These are phyloP conservation scores for Hortaea sp. DNA, from an alignment of 2,329 filamentous ascomycete genomes.

Conservation along the genomic window DNA sequence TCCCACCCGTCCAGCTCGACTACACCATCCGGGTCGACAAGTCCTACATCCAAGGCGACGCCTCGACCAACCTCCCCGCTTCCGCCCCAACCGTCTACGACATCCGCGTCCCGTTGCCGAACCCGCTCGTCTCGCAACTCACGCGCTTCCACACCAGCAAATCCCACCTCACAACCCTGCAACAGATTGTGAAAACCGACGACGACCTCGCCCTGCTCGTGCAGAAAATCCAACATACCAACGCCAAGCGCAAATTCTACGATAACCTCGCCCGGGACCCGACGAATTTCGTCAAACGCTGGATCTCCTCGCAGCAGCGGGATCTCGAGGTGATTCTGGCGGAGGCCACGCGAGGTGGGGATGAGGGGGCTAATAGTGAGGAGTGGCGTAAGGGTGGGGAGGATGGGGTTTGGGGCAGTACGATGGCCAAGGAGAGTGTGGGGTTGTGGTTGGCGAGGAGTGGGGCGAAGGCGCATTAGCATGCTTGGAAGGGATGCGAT, in stretches of 20 bases:
- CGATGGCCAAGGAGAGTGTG: conserved; percentile 52
- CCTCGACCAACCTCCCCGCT: conserved; percentile 42
- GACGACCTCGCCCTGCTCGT: conserved; percentile 76
- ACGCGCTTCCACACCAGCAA: conserved; percentile 30
- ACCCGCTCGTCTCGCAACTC: conserved; percentile 65
- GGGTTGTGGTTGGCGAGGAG: conserved; percentile 43
- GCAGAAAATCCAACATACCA: conserved; percentile 72
- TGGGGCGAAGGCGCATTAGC: neutral
- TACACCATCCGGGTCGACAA: conserved; percentile 90
- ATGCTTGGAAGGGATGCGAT: too few species aligned
- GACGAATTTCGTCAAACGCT: conserved; percentile 71
- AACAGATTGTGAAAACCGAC: conserved; percentile 67
- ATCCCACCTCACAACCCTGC: conserved; percentile 53
- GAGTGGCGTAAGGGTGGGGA: conserved; percentile 60
- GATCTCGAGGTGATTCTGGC: conserved; percentile 83
- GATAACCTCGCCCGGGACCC: conserved; percentile 70
- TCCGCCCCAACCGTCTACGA: conserved; percentile 81
- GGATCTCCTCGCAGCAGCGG: conserved; percentile 83
- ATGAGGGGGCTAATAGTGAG: conserved; percentile 37
- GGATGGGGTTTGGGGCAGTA: conserved; percentile 53
- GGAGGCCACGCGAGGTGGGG: conserved; percentile 55
- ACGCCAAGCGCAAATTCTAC: conserved; percentile 85
- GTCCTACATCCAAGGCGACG: conserved; percentile 42
- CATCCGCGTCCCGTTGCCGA: conserved; percentile 69
- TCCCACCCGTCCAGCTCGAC: conserved; percentile 70